Percentiles rank a stretch among this genome's conserved stretches.
Conservation (phyloP, 23 red algal species). For the Pyropia haitanensis region DNA sequence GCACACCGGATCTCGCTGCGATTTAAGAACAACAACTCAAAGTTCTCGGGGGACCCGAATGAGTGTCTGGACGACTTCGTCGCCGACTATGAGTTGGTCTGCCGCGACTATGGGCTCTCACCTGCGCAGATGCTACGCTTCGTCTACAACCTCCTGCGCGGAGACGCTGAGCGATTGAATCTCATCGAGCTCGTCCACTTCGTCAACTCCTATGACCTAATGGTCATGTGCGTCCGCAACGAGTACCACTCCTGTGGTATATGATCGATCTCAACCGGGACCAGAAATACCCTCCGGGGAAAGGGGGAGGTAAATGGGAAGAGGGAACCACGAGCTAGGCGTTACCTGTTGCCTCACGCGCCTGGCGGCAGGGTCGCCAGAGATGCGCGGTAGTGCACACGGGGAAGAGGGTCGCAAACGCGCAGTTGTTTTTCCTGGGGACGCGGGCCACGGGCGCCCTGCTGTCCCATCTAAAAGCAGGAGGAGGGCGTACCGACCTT, state of each 20-base stretch:
- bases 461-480: too few relatives aligned
- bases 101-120: conserved; percentile 5
- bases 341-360: too few relatives aligned
- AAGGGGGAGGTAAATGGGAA: too few relatives aligned
- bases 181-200: background rate
- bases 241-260: conserved; percentile 15
- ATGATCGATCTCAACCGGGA: too few relatives aligned
- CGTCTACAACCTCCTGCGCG: background rate
- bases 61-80: conserved; percentile 14
- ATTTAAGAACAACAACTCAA: conserved; percentile 6
- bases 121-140: conserved; percentile 3
- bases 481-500: too few relatives aligned
- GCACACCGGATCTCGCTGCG: conserved; percentile 4
- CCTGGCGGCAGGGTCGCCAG: too few relatives aligned
- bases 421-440: too few relatives aligned
- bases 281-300: too few relatives aligned
- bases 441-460: too few relatives aligned
- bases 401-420: too few relatives aligned
- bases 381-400: too few relatives aligned
- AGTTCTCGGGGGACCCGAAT: conserved; percentile 8
- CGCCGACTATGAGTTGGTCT: background rate
- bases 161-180: conserved; percentile 4
- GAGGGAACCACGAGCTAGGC: too few relatives aligned
- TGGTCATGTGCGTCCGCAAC: background rate
- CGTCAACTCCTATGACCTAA: background rate